A percentile compares a stretch with the other conserved stretches of the same genome.
phyloP scores from a whole-genome alignment of 2,329 filamentous ascomycete species.

The Ilyonectria sp. region DNA sequence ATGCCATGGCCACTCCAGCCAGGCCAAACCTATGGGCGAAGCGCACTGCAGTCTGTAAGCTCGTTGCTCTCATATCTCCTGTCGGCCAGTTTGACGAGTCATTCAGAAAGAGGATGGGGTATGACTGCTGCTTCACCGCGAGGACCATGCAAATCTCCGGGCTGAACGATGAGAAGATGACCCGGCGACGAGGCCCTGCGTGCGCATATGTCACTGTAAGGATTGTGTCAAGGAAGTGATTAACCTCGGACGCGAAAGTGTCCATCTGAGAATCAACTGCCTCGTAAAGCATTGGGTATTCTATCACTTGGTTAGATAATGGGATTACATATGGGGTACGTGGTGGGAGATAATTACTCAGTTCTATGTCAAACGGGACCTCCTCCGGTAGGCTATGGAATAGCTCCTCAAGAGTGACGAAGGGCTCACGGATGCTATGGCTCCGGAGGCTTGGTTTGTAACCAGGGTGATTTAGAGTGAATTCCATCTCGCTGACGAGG shows the following conservation, averaged over 20 bases:
- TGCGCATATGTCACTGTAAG: neutral
- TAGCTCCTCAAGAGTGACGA: too few relatives aligned
- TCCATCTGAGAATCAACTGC: neutral
- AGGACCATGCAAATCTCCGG: constrained; percentile 1
- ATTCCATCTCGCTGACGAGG: neutral
- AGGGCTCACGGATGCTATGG: neutral
- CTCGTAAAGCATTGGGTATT: too few relatives aligned
- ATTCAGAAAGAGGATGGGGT: neutral
- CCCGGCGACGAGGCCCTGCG: neutral
- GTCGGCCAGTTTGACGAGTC: constrained; percentile 2
- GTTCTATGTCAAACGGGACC: neutral
- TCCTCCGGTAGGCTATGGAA: neutral
- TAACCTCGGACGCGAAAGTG: neutral
- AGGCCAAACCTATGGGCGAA: constrained; percentile 1
- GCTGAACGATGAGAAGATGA: constrained; percentile 7
- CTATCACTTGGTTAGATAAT: too few relatives aligned
- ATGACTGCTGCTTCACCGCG: constrained; percentile 4
- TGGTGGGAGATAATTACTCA: too few relatives aligned
- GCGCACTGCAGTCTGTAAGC: neutral
- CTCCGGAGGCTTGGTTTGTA: neutral
- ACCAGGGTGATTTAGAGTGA: neutral
- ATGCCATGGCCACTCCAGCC: neutral
- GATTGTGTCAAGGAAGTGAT: neutral
- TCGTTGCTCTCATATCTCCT: neutral
- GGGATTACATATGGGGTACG: too few relatives aligned